Base-by-base conservation (phyloP, 495 filamentous ascomycete species). In the Emericellopsis terricola region DNA sequence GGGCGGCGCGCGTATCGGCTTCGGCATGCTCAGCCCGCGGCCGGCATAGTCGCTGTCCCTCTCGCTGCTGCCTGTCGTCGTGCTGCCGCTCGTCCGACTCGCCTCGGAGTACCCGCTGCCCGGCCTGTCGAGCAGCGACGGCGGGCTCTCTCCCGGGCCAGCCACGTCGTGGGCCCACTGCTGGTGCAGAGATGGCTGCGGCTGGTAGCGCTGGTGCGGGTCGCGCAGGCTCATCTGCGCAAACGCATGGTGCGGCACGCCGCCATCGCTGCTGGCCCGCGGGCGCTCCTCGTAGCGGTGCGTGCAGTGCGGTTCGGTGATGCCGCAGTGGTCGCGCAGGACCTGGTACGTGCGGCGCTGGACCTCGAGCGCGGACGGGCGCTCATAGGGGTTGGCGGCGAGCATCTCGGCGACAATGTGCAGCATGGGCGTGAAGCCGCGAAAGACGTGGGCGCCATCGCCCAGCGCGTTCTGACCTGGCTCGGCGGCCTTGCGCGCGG, bases 401-500 rank as follows among this genome's bases (percentile, higher is more conserved):
- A 68, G 40, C 64, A 70, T 70, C 5, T 47, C 46, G 19, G 50
- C 46, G 5, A 64, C 50, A 5, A 68, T 43, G 19, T 54, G 47
- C 7, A 70, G 41, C 45, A 68, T 59, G n/a, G 57, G 57, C 2
- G 38, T 43, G 10, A 68, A 40, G 15, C 62, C 64, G n/a, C 49
- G 46, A 36, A 65, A 67, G 8, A 61, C 34, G 7, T 42, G 44
- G 28, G 81, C 75, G 29, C 76, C 52, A 26, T 26, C 23, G n/a
- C n/a, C n/a, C 23, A 26, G 11, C 23, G 6, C 11, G 23, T 11
- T 11, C 6, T 11, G 6, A 15, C 21, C 31, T 3, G 4, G 7
- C 16, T 33, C 31, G 3, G 31, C 15, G 17, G 4, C 49, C 48
- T 73, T 74, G 48, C 79, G 77, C 27, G 64, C 50, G 15, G 76